Conservation (phyloP, 805 yeast genomes). For the Naumovozyma baii region DNA sequence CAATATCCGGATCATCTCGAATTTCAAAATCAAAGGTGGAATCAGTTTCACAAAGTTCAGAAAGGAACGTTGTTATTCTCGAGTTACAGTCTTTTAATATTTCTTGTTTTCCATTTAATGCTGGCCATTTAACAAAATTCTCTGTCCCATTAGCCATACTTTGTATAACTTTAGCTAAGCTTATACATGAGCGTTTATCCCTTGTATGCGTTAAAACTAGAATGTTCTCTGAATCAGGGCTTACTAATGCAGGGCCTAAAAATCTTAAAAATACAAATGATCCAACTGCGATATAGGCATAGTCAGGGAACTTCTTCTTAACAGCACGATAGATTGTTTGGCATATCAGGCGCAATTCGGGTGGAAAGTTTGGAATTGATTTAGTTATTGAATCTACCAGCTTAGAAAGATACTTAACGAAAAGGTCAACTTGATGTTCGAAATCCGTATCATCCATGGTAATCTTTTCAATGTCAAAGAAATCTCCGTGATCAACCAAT, state of each 20-base stretch:
- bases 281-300: conserved; percentile 65
- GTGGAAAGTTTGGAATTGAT: conserved; percentile 53
- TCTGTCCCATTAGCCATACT: conserved; percentile 78
- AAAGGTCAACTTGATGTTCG: conserved; percentile 35
- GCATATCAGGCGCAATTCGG: conserved; percentile 63
- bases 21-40: conserved; percentile 6
- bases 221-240: conserved; percentile 53
- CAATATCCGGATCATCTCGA: conserved; percentile 6
- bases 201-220: conserved; percentile 32
- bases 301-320: conserved; percentile 52
- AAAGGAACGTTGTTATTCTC: conserved; percentile 35
- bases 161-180: conserved; percentile 76
- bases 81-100: conserved; percentile 35
- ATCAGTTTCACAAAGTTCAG: conserved; percentile 25
- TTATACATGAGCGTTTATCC: conserved; percentile 57
- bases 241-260: conserved; percentile 81
- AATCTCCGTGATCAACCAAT: conserved; percentile 40
- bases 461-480: conserved; percentile 56
- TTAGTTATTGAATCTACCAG: conserved; percentile 50
- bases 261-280: conserved; percentile 76
- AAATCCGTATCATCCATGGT: conserved; percentile 32
- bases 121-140: conserved; percentile 54
- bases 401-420: conserved; percentile 45
- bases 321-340: conserved; percentile 51
- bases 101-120: conserved; percentile 34